Percentiles rank a stretch among this genome's conserved stretches.
These are phyloP conservation scores for Lenwebbia sp. DNA, from an alignment of 345 rosid genomes.

Conservation along the genomic window DNA sequence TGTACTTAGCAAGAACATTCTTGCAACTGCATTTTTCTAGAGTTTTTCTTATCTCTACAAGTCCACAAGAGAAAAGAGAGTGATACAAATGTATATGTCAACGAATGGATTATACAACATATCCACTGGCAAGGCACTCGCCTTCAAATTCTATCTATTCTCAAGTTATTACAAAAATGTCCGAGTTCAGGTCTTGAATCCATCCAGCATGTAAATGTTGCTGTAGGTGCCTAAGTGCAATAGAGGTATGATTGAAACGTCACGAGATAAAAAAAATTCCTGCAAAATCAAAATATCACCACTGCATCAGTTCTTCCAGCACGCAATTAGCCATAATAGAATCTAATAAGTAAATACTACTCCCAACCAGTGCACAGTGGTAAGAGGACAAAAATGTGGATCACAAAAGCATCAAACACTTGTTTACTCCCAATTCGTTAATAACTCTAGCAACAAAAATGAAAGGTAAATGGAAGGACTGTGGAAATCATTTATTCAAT, in stretches of 20 bases:
- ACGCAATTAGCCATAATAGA: too few relatives aligned
- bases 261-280: constrained; percentile 80
- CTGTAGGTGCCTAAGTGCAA: constrained; percentile 44
- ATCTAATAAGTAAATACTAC: neutral
- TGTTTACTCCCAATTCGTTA: too few relatives aligned
- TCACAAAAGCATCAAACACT: too few relatives aligned
- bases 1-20: too few relatives aligned
- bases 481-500: too few relatives aligned
- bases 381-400: too few relatives aligned
- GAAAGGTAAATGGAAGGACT: too few relatives aligned
- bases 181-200: constrained; percentile 85
- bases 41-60: too few relatives aligned
- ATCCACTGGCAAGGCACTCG: neutral
- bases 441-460: too few relatives aligned
- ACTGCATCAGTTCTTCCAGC: neutral
- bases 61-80: neutral
- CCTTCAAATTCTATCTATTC: constrained; percentile 33
- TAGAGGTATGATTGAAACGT: constrained; percentile 85
- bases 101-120: neutral
- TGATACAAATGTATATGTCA: neutral
- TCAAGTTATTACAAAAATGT: constrained; percentile 71
- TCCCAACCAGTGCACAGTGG: neutral
- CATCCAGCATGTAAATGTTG: constrained; percentile 64
- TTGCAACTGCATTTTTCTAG: too few relatives aligned
- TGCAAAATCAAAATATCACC: constrained; percentile 10